phyloP scores from a whole-genome alignment of 179 eudicot genomes.

The Dionaea muscipula region DNA sequence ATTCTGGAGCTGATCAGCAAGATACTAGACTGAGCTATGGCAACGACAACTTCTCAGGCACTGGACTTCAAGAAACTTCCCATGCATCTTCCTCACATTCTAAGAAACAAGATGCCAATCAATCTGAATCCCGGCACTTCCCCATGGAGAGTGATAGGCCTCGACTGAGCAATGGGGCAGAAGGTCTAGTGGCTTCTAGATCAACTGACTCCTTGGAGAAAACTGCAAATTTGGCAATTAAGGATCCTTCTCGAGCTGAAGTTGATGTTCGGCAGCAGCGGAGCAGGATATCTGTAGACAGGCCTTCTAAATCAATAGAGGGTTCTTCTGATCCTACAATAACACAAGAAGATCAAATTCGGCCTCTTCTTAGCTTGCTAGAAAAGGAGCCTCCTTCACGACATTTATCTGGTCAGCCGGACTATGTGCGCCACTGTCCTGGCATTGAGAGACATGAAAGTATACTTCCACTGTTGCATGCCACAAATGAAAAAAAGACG shows the following conservation, averaged over 20 bases:
- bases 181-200: conserved; percentile 44
- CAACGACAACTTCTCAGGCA: conserved; percentile 34
- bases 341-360: conserved; percentile 64
- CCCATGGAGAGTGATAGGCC: conserved; percentile 41
- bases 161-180: conserved; percentile 43
- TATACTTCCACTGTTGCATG: conserved; percentile 31
- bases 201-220: conserved; percentile 42
- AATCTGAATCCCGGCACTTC: conserved; percentile 30
- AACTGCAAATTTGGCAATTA: conserved; percentile 28
- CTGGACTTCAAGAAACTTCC: conserved; percentile 41
- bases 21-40: conserved; percentile 44
- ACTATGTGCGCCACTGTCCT: conserved; percentile 23
- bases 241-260: conserved; percentile 47
- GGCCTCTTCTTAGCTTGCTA: conserved; percentile 55
- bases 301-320: conserved; percentile 38
- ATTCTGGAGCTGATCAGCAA: conserved; percentile 41
- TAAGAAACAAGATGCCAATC: conserved; percentile 10
- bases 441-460: conserved; percentile 38
- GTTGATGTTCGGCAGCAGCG: conserved; percentile 46
- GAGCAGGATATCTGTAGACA: conserved; percentile 46
- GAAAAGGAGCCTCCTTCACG: conserved; percentile 43
- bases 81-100: conserved; percentile 30
- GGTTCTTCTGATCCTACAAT: conserved; percentile 38
- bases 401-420: conserved; percentile 35
- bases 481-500: conserved; percentile 58